Conservation (phyloP, 345 rosid species). For the Salix udensis region DNA sequence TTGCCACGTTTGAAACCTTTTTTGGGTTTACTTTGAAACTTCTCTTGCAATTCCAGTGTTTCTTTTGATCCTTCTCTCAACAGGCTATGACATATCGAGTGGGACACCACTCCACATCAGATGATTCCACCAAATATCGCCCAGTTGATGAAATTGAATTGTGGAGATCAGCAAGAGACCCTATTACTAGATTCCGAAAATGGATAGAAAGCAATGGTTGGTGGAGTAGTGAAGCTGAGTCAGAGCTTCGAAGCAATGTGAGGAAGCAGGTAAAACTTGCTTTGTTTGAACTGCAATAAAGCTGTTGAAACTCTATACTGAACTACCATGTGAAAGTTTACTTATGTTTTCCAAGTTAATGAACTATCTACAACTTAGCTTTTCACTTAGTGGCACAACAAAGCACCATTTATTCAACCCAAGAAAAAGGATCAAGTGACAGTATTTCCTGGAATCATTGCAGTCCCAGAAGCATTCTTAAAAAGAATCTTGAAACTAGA, state of each 20-base stretch:
- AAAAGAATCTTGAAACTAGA: neutral
- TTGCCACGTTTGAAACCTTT: neutral
- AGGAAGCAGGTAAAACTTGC: constrained; percentile 63
- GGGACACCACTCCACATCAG: constrained; percentile 91
- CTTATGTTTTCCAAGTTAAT: too few relatives aligned
- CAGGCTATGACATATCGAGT: constrained; percentile 88
- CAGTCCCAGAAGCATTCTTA: neutral
- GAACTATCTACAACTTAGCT: too few relatives aligned
- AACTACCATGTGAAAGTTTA: too few relatives aligned
- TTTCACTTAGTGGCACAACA: too few relatives aligned
- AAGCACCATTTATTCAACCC: too few relatives aligned
- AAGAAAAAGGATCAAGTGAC: neutral
- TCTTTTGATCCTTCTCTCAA: neutral
- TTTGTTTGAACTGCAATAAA: too few relatives aligned
- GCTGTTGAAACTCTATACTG: neutral
- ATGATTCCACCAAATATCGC: constrained; percentile 89
- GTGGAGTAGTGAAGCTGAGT: constrained; percentile 68
- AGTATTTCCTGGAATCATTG: neutral
- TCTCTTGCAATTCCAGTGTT: neutral
- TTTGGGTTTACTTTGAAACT: neutral
- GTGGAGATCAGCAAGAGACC: constrained; percentile 64
- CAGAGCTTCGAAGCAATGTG: constrained; percentile 49
- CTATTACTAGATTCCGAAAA: constrained; percentile 56
- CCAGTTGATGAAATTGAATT: constrained; percentile 60
- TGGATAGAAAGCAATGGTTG: constrained; percentile 73